Percentiles rank a stretch among this genome's conserved stretches.
These are phyloP conservation scores for Phytophthora syringae DNA, from an alignment of 352 stramenopile genomes.

Conservation along the genomic window DNA sequence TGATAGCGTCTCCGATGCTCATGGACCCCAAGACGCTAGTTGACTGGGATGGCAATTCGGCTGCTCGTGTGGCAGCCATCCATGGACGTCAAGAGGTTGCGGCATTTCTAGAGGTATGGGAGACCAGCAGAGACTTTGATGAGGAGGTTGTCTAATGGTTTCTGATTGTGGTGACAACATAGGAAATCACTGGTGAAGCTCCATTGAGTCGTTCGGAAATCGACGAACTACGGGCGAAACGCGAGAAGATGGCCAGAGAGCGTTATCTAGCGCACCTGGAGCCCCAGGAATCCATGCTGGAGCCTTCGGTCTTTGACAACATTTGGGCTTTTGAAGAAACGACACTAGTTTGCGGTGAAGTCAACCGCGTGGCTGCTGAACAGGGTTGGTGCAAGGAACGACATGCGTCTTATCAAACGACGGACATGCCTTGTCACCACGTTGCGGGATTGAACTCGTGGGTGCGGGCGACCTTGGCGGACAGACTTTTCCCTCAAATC, in stretches of 20 bases:
- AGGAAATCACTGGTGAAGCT: conserved; percentile 29
- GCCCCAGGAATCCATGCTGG: conserved; percentile 46
- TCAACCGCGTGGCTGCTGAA: conserved; percentile 45
- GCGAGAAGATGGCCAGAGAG: conserved; percentile 50
- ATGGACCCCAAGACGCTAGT: conserved; percentile 26
- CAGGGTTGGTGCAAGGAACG: conserved; percentile 81
- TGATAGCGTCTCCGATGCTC: conserved; percentile 48
- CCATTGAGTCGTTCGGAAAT: conserved; percentile 28
- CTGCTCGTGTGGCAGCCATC: conserved; percentile 55
- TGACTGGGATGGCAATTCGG: conserved; percentile 75
- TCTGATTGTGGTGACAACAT: conserved; percentile 1
- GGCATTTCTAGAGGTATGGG: conserved; percentile 43
- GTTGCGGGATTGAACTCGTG: conserved; percentile 68
- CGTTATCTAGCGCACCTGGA: conserved; percentile 65
- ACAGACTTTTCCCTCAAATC: conserved; percentile 69
- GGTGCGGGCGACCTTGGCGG: conserved; percentile 57
- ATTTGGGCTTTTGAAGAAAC: conserved; percentile 69
- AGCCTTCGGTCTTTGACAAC: conserved; percentile 46
- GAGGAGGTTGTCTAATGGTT: not conserved
- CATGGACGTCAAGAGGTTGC: conserved; percentile 46
- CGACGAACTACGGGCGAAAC: conserved; percentile 31
- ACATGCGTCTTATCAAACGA: conserved; percentile 85
- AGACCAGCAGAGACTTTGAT: not conserved
- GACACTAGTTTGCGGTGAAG: conserved; percentile 39
- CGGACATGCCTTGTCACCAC: conserved; percentile 82